phyloP scores from a whole-genome alignment of 164 flowering plant genomes.

The Sedum album region DNA sequence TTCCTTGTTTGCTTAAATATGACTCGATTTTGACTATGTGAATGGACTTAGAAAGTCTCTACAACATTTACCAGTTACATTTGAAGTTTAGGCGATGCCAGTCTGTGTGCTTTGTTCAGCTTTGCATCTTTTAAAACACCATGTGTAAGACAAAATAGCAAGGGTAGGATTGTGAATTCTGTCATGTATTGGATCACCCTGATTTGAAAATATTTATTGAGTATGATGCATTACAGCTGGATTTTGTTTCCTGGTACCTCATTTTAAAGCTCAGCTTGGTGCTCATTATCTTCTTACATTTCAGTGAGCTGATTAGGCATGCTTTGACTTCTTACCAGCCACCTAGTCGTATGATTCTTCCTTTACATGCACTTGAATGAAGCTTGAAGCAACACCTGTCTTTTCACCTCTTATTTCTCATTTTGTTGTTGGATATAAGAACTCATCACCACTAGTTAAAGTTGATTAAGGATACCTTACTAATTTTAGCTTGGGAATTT shows the following conservation, averaged over 20 bases:
- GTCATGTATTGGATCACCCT: conserved; percentile 7
- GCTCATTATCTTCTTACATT: conserved; percentile 2
- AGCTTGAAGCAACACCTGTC: conserved; percentile 13
- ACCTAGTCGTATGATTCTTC: conserved; percentile 2
- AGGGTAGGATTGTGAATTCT: not conserved
- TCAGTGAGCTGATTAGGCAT: conserved; percentile 5
- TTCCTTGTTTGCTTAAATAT: too few species aligned
- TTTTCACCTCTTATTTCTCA: conserved; percentile 9
- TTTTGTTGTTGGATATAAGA: not conserved
- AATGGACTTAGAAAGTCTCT: too few species aligned
- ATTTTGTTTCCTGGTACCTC: conserved; percentile 15
- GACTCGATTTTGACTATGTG: too few species aligned
- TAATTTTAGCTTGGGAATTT: not conserved
- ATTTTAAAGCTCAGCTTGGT: not conserved
- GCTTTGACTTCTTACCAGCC: not conserved
- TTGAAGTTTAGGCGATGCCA: not conserved
- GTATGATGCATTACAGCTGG: conserved; percentile 21
- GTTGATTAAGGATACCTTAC: not conserved
- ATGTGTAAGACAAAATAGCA: not conserved
- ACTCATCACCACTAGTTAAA: not conserved
- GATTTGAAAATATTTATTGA: conserved; percentile 8
- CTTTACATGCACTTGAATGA: conserved; percentile 14
- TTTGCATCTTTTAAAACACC: not conserved
- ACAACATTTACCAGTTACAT: not conserved
- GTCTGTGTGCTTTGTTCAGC: not conserved